Percentiles rank a stretch among this genome's conserved stretches.
phyloP scores from a whole-genome alignment of 805 yeast species.

The Barnettozyma sucrosica region DNA sequence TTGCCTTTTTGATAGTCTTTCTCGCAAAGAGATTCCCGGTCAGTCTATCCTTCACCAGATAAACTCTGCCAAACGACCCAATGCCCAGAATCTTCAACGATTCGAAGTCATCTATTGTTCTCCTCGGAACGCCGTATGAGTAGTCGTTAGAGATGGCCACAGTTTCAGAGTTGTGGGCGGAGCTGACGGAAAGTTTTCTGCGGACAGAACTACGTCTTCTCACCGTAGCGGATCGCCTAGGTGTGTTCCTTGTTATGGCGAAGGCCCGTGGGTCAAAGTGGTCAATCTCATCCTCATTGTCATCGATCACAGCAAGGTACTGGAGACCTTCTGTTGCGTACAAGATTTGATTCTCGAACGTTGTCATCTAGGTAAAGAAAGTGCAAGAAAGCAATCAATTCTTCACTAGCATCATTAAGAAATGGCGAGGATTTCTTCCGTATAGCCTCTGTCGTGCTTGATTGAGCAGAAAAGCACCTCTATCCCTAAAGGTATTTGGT shows the following conservation, averaged over 20 bases:
- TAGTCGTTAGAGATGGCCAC: constrained; percentile 12
- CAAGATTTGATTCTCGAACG: not conserved
- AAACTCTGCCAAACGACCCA: constrained; percentile 85
- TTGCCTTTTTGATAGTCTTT: constrained; percentile 78
- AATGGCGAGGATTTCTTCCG: too few relatives aligned
- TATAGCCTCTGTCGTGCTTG: too few relatives aligned
- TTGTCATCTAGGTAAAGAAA: not conserved
- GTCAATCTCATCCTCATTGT: not conserved
- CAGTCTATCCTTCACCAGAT: constrained; percentile 60
- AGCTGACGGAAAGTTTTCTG: constrained; percentile 16
- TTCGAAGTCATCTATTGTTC: constrained; percentile 48
- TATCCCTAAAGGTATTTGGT: too few relatives aligned
- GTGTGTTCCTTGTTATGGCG: not conserved
- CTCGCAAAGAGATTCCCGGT: constrained; percentile 72
- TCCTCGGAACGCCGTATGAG: constrained; percentile 6
- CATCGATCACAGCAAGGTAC: constrained; percentile 1
- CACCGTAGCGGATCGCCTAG: not conserved
- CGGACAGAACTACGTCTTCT: constrained; percentile 16
- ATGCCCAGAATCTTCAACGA: constrained; percentile 71
- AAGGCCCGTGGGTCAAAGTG: not conserved
- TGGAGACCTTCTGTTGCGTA: not conserved
- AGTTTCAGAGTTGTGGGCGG: constrained; percentile 13
- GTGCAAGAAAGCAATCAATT: not conserved
- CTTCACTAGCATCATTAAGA: not conserved
- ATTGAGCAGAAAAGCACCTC: too few relatives aligned